Base-by-base conservation (phyloP, 257 asterid species). In the Nicotiana noctiflora region DNA sequence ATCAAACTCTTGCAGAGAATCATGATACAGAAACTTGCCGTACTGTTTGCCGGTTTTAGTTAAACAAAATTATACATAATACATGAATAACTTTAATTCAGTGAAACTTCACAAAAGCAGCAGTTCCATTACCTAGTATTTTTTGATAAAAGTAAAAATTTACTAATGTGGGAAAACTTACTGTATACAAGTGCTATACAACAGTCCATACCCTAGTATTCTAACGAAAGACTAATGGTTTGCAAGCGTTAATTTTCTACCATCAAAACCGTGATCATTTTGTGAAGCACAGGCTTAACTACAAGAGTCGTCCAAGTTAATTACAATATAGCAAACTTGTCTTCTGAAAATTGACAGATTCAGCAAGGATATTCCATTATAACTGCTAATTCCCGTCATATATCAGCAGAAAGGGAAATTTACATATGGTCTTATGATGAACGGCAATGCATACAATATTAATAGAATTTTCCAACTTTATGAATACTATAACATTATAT, bases 321-420 rank as follows among this genome's bases (percentile, higher is more conserved):
- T 23, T 49, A 32, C 37, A 46, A 49, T 62, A 74, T 72, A 72
- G 32, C 40, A 46, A 13, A 51, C 0, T 5, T 46, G 77, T 21
- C 56, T 68, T 40, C 19, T 4, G 46, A 40, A 19, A 68, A 19
- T 68, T 13, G 56, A 68, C 27, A 12, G 18, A 68, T 68, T 70
- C 77, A 44, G 34, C 59, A 70, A 70, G 77, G 34, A 70, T 70
- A 70, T 70, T 70, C 59, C 31, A 44, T 44, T 12, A 19, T 44
- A 44, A 70, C 78, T 49, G 78, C 61, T 74, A 70, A 44, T 21
- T 40, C 51, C 78, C 78, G 6, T 37, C 49, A 74, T 46, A 74
- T 49, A 49, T 74, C 40, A 74, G 61, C 40, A 23, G 78, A 49
- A 67, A 19, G 31, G 77, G 57, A 70, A 46, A 14, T 49, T 74